Conservation (phyloP, 2,329 filamentous ascomycete species). For the Alternaria sp. region DNA sequence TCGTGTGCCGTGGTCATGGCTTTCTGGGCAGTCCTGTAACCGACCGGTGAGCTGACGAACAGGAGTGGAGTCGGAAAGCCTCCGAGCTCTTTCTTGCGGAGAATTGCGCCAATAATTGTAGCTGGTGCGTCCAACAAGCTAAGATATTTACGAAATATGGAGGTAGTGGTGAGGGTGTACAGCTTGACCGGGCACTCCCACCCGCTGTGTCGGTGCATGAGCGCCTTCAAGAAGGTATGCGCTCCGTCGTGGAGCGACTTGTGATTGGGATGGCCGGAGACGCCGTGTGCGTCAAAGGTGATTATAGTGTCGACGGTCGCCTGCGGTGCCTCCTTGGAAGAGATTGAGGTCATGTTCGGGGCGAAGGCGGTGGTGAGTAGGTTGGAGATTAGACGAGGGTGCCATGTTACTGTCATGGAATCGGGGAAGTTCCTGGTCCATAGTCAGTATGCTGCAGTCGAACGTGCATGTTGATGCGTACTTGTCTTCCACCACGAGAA, state of each 20-base stretch:
- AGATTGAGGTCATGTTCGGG: conserved; percentile 61
- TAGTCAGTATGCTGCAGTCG: conserved; percentile 15
- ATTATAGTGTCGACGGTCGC: conserved; percentile 79
- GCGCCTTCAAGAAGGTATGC: conserved; percentile 69
- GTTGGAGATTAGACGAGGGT: conserved; percentile 70
- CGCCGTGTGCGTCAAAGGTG: conserved; percentile 84
- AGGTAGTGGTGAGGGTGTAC: conserved; percentile 81
- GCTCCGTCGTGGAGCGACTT: conserved; percentile 86
- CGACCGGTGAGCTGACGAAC: conserved; percentile 71
- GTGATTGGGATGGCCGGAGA: conserved; percentile 93
- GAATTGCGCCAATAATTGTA: conserved; percentile 67
- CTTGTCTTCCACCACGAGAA: conserved; percentile 83
- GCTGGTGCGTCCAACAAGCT: conserved; percentile 76
- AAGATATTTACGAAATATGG: conserved; percentile 79
- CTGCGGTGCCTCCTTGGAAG: conserved; percentile 54
- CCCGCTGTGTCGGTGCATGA: conserved; percentile 69
- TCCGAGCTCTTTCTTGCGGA: conserved; percentile 60
- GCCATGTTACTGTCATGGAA: conserved; percentile 84
- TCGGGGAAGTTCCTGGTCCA: conserved; percentile 74
- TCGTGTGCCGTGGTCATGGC: conserved; percentile 91
- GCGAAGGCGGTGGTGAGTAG: conserved; percentile 78
- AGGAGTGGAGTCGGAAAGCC: conserved; percentile 64
- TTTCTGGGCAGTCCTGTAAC: conserved; percentile 72
- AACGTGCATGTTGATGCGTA: conserved; percentile 44
- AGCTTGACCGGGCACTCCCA: conserved; percentile 78